phyloP scores from a whole-genome alignment of 2,329 filamentous ascomycete species.

The Trichoderma sp. region DNA sequence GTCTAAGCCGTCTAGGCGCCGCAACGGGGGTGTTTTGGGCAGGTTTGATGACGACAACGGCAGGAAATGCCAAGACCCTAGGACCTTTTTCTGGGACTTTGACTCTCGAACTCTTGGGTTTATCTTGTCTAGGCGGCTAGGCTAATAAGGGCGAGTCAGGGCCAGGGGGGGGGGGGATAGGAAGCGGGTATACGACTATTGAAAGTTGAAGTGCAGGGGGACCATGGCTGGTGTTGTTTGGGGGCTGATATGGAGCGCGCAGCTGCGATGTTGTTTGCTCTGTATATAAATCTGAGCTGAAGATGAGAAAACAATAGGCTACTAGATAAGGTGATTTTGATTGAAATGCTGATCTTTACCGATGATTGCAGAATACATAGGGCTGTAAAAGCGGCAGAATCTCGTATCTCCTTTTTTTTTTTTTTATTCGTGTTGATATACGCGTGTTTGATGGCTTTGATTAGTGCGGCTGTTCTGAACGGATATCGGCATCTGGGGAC shows the following conservation, averaged over 20 bases:
- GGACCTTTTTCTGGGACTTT: background rate
- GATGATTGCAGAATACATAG: background rate
- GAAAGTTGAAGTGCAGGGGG: background rate
- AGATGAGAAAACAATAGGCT: no score
- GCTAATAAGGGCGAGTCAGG: background rate
- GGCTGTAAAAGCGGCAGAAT: background rate
- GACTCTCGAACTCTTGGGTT: background rate
- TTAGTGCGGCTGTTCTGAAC: background rate
- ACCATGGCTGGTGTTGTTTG: background rate
- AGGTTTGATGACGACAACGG: constrained; percentile 21
- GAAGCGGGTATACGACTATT: background rate
- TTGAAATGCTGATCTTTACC: no score
- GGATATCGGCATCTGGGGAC: constrained; percentile 13
- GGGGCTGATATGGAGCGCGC: background rate
- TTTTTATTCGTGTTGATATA: background rate
- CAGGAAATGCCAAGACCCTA: constrained; percentile 23
- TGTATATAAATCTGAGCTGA: no score
- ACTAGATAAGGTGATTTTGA: no score
- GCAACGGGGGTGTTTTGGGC: background rate
- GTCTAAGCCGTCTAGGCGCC: background rate
- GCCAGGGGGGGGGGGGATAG: no score
- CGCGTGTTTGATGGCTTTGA: background rate
- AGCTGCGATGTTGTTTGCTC: no score
- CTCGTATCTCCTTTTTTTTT: background rate
- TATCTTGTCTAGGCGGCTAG: background rate